These are phyloP conservation scores for Chlorophyllum brunneum DNA, from an alignment of 768 basidiomycete genomes.

Conservation along the genomic window DNA sequence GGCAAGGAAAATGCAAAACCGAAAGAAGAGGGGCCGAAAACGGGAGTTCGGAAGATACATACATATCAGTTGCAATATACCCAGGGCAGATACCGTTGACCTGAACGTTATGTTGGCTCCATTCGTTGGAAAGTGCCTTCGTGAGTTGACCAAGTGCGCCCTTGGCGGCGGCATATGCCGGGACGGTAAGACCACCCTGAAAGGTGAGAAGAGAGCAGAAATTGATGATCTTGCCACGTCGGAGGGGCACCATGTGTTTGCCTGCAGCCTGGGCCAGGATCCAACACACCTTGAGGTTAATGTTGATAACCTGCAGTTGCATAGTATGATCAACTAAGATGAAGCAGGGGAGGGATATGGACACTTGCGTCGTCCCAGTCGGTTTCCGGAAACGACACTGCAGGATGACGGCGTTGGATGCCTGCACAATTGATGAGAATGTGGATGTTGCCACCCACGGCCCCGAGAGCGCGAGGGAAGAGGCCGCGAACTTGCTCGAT, in stretches of 20 bases:
- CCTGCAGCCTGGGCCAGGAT: constrained; percentile 85
- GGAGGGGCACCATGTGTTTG: constrained; percentile 78
- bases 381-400: constrained; percentile 57
- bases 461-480: constrained; percentile 37
- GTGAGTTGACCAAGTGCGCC: constrained; percentile 83
- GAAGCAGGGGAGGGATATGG: constrained; percentile 1
- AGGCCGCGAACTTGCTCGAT: constrained; percentile 35
- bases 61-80: constrained; percentile 90
- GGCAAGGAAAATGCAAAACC: constrained; percentile 4
- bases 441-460: constrained; percentile 41
- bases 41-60: constrained; percentile 28
- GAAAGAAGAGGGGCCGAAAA: constrained; percentile 11
- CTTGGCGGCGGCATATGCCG: constrained; percentile 91
- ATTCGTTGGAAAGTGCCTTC: constrained; percentile 91
- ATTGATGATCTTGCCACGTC: constrained; percentile 70
- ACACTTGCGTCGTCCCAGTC: constrained; percentile 64
- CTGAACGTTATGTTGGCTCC: constrained; percentile 84
- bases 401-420: constrained; percentile 53
- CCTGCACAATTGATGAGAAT: constrained; percentile 73
- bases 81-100: constrained; percentile 89
- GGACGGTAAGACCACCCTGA: constrained; percentile 70
- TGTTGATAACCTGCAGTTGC: constrained; percentile 61
- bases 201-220: constrained; percentile 60
- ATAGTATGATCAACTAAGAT: constrained; percentile 3
- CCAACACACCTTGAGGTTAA: constrained; percentile 88